Conservation (phyloP, 202 grass and related monocot genomes). For the Saccharum hybrid region DNA sequence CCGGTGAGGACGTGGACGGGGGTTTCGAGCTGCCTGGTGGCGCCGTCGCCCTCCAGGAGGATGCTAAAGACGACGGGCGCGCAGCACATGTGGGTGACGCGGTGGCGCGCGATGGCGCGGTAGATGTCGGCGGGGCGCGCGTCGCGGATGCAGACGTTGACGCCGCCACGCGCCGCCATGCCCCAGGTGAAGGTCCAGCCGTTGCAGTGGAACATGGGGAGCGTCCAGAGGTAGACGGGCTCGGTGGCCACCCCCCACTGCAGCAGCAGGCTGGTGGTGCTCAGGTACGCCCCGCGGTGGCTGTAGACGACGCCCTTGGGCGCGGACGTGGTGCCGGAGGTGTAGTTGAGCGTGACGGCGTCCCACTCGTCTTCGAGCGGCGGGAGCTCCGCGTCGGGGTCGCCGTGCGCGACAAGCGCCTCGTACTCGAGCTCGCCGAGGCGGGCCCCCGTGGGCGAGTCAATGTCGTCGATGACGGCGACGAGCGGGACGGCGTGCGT, state of each 20-base stretch:
- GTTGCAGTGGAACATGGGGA: constrained; percentile 93
- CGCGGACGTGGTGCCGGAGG: constrained; percentile 69
- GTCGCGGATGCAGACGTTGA: too few relatives aligned
- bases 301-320: constrained; percentile 72
- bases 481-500: constrained; percentile 41
- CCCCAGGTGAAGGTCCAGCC: constrained; percentile 88
- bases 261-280: constrained; percentile 59
- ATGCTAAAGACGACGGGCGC: too few relatives aligned
- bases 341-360: constrained; percentile 62
- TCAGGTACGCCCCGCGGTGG: constrained; percentile 76
- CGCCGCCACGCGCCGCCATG: constrained; percentile 65
- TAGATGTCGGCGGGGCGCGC: too few relatives aligned
- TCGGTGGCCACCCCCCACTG: constrained; percentile 57
- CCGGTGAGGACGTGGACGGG: too few relatives aligned
- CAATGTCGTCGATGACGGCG: constrained; percentile 64
- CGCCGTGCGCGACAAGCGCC: constrained; percentile 33
- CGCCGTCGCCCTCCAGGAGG: too few relatives aligned
- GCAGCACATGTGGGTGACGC: too few relatives aligned
- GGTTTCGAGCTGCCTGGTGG: too few relatives aligned
- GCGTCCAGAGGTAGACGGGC: constrained; percentile 75
- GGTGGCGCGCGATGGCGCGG: too few relatives aligned
- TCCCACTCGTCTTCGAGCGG: constrained; percentile 58
- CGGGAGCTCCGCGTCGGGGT: constrained; percentile 16
- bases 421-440: constrained; percentile 77
- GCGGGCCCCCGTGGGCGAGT: constrained; percentile 44